Conservation (phyloP, 2,329 filamentous ascomycete genomes). For the Emmonsiellopsis sp. region DNA sequence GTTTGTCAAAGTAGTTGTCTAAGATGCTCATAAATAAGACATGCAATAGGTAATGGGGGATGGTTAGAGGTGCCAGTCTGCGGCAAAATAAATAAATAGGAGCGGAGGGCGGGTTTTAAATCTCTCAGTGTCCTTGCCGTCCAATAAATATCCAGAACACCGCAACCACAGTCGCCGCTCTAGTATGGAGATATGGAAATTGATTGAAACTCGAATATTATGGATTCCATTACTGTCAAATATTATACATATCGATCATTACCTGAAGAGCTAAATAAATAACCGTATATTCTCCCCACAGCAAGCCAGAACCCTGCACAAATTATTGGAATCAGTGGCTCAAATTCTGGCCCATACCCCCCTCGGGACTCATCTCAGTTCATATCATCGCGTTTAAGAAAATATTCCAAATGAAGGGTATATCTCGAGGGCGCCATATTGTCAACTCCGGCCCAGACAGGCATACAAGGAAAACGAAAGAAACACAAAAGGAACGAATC, state of each 20-base stretch:
- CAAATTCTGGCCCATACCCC: background rate
- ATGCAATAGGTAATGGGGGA: too few relatives aligned
- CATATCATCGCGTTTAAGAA: background rate
- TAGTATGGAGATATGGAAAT: background rate
- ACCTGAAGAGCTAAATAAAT: background rate
- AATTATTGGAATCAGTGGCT: background rate
- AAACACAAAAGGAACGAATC: background rate
- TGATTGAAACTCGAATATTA: too few relatives aligned
- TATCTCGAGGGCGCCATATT: constrained; percentile 2
- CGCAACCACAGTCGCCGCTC: too few relatives aligned
- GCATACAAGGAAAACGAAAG: background rate
- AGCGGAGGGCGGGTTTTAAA: too few relatives aligned
- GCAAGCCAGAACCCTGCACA: background rate
- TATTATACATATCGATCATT: background rate
- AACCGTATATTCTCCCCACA: background rate
- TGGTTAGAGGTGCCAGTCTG: too few relatives aligned
- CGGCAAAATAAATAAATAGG: too few relatives aligned
- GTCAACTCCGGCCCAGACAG: background rate
- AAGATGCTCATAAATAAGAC: too few relatives aligned
- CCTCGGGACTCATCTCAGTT: background rate
- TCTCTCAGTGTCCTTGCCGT: too few relatives aligned
- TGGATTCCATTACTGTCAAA: background rate
- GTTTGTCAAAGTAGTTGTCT: too few relatives aligned
- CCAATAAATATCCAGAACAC: too few relatives aligned
- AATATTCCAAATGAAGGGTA: constrained; percentile 2